Evolutionary conservation across 179 eudicot genomes (phyloP).

Genomic region (Silene noctiflora): DNA sequence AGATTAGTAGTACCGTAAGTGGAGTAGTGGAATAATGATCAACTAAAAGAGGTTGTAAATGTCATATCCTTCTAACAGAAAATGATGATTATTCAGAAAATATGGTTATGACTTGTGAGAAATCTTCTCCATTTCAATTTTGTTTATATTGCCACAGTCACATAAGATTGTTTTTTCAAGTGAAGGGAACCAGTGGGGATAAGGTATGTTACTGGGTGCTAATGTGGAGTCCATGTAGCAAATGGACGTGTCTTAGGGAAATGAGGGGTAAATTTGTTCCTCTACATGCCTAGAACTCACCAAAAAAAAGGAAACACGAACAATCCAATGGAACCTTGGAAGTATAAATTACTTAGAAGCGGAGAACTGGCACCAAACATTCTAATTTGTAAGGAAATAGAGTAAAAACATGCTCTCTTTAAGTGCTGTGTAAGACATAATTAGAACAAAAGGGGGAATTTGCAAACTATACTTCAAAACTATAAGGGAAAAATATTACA

Average conservation of each 20-base stretch:
- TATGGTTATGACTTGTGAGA: too few relatives aligned
- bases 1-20: neutral
- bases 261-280: too few relatives aligned
- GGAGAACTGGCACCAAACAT: neutral
- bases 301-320: too few relatives aligned
- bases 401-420: neutral
- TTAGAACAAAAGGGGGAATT: neutral
- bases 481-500: neutral
- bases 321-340: neutral
- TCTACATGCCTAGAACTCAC: too few relatives aligned
- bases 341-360: neutral
- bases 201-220: neutral
- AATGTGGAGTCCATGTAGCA: too few relatives aligned
- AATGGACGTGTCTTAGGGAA: too few relatives aligned
- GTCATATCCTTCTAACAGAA: neutral
- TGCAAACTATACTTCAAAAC: neutral
- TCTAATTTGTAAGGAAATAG: neutral
- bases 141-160: neutral
- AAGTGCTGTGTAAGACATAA: slow-evolving; percentile 7
- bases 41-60: neutral
- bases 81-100: neutral
- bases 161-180: neutral
- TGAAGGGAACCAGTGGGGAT: neutral
- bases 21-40: neutral
- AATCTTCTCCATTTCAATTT: too few relatives aligned